Percentiles rank a stretch among this genome's conserved stretches.
These are phyloP conservation scores for Cyclostephanos tholiformis DNA, from an alignment of 108 stramenopile species.

Conservation along the genomic window DNA sequence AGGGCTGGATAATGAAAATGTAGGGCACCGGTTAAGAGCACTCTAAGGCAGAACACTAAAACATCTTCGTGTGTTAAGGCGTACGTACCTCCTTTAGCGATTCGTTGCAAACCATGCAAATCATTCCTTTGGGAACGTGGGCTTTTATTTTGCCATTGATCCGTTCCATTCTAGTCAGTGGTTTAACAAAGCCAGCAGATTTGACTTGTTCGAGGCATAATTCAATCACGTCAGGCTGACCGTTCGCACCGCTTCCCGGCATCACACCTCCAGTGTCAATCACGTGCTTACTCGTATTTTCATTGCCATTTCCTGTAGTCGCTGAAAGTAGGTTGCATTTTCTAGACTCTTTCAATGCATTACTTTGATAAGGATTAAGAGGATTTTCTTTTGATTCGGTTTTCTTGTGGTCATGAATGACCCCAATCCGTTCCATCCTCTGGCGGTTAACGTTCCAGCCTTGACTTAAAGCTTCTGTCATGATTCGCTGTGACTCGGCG, in stretches of 20 bases:
- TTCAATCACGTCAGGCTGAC: slow-evolving; percentile 12
- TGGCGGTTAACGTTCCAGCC: slow-evolving; percentile 16
- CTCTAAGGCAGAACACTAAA: slow-evolving; percentile 8
- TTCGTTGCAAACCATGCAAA: slow-evolving; percentile 60
- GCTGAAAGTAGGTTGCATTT: slow-evolving; percentile 20
- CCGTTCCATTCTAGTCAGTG: slow-evolving; percentile 6
- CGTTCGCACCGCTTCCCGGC: not conserved
- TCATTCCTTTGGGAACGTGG: slow-evolving; percentile 57
- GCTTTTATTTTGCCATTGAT: slow-evolving; percentile 40
- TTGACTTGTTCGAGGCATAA: slow-evolving; percentile 18
- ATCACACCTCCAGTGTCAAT: not conserved
- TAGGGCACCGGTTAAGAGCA: not conserved
- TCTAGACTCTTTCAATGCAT: slow-evolving; percentile 25
- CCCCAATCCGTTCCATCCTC: slow-evolving; percentile 18
- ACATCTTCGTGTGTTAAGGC: not conserved
- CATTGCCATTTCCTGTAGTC: not conserved
- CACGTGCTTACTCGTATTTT: slow-evolving; percentile 2
- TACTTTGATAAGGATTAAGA: slow-evolving; percentile 17
- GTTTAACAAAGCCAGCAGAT: slow-evolving; percentile 24
- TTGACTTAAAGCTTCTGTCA: slow-evolving; percentile 28
- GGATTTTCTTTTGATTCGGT: not conserved
- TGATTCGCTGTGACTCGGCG: slow-evolving; percentile 19
- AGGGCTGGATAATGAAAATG: slow-evolving; percentile 37
- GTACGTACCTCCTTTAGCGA: slow-evolving; percentile 46
- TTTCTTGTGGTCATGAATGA: slow-evolving; percentile 9